Percentiles rank a stretch among this genome's conserved stretches.
Evolutionary conservation across 1,139 yeast species (phyloP).

Genomic region (Kodamaea suecica): DNA sequence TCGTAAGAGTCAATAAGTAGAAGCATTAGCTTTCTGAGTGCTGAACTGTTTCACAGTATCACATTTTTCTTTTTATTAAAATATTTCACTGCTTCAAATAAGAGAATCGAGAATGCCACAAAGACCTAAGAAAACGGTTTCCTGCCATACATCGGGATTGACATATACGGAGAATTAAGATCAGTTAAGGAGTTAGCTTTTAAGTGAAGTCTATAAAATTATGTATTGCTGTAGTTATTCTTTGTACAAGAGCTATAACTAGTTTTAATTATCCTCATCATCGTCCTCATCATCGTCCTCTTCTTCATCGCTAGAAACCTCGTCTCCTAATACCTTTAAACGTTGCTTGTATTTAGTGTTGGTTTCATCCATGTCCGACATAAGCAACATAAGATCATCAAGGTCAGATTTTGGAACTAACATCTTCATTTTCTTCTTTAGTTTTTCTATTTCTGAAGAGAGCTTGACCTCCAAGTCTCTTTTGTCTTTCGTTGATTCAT

Average conservation of each 20-base stretch:
- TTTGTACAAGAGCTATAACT: slow-evolving; percentile 1
- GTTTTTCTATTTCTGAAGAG: slow-evolving; percentile 6
- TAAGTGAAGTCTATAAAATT: too few species aligned
- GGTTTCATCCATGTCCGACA: slow-evolving; percentile 72
- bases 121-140: neutral
- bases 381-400: slow-evolving; percentile 72
- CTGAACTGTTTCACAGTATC: too few species aligned
- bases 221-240: too few species aligned
- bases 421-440: slow-evolving; percentile 15
- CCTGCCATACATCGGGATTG: too few species aligned
- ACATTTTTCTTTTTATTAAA: neutral
- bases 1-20: slow-evolving; percentile 90
- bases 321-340: slow-evolving; percentile 48
- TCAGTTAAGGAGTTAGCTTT: too few species aligned
- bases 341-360: slow-evolving; percentile 56
- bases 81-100: neutral
- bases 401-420: slow-evolving; percentile 58
- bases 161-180: too few species aligned
- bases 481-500: neutral
- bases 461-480: neutral
- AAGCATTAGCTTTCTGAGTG: too few species aligned
- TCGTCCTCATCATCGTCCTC: slow-evolving; percentile 24
- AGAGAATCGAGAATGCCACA: neutral
- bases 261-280: slow-evolving; percentile 10
- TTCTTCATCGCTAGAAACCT: slow-evolving; percentile 46